Evolutionary conservation across 495 filamentous ascomycete species (phyloP).

Genomic region (Astrothelium subdiscretum): DNA sequence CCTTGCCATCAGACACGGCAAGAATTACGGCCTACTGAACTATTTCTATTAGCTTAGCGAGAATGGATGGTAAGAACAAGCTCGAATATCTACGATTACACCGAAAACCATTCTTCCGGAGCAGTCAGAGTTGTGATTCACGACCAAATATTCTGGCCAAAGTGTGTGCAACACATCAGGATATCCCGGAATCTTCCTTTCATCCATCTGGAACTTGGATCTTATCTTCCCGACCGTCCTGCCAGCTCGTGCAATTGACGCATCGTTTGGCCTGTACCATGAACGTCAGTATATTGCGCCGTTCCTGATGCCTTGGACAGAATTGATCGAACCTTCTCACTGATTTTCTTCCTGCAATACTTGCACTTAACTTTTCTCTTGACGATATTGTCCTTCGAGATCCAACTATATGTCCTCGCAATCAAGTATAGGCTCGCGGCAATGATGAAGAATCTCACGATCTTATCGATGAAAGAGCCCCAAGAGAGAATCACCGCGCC

Average conservation of each 20-base stretch:
- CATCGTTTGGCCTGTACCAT: slow-evolving; percentile 46
- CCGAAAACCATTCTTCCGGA: too few species aligned
- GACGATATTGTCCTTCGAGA: slow-evolving; percentile 54
- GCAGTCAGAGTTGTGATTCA: too few species aligned
- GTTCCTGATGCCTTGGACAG: background rate
- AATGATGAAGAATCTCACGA: slow-evolving; percentile 55
- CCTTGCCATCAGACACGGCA: too few species aligned
- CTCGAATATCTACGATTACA: too few species aligned
- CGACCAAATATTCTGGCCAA: too few species aligned
- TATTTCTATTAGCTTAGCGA: too few species aligned
- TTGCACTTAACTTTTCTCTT: slow-evolving; percentile 58
- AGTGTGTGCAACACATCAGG: background rate
- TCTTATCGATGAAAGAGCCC: slow-evolving; percentile 46
- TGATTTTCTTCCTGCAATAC: slow-evolving; percentile 59
- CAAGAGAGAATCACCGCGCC: slow-evolving; percentile 26
- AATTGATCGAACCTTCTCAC: slow-evolving; percentile 43
- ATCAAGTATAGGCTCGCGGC: slow-evolving; percentile 54
- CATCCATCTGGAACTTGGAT: background rate
- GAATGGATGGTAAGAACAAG: too few species aligned
- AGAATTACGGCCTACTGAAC: too few species aligned
- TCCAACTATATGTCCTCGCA: slow-evolving; percentile 51
- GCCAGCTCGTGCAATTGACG: slow-evolving; percentile 65
- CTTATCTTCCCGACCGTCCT: slow-evolving; percentile 52
- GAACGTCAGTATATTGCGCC: background rate
- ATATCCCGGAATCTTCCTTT: background rate